Evolutionary conservation across 768 basidiomycete genomes (phyloP), one percentile per base, ranked within the genome.

Genomic region (Amanita molliuscula): DNA sequence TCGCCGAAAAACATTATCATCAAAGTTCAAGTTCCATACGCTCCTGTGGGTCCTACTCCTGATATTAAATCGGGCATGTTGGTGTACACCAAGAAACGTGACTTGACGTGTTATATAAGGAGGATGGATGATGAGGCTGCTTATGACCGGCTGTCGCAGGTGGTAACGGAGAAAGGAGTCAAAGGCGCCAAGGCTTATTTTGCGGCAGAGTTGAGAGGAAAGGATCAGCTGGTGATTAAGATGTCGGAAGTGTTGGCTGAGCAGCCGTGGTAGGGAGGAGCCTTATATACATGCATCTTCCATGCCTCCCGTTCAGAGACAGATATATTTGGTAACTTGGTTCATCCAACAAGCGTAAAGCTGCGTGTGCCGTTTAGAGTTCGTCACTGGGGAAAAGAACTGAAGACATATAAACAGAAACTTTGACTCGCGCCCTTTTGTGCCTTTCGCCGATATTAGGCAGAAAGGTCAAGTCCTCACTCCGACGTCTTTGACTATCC

Each of bases 31-130:
- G 63, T 76, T 0, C 73, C 77, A 0, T 62, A 62, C 41, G 52
- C 49, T 34, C 45, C 50, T 1, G 11, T 51, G 35, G 53, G 41
- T 41, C 18, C 23, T 6, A 20, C 54, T 20, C 51, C 54, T 4
- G 29, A 28, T 18, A 50, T 15, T 21, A 47, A 44, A 15, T 68
- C 58, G 2, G 53, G 63, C 48, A 52, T 77, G 18, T 55, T 72
- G 29, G 66, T 81, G 23, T 82, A 79, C 54, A 74, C 69, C 43
- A 74, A 74, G 61, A 79, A 75, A 55, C 65, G 75, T 7, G 70
- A 79, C 48, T 73, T 82, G 33, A 65, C 73, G 4, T 80, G 79
- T 54, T 54, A 59, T 2, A 61, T 78, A 18, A 21, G 58, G 13
- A 60, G 67, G 11, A 42, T 31, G 3, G 70, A 67, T 50, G 61